These are phyloP conservation scores for Candida morakotiae DNA, from an alignment of 805 yeast species.

Conservation along the genomic window DNA sequence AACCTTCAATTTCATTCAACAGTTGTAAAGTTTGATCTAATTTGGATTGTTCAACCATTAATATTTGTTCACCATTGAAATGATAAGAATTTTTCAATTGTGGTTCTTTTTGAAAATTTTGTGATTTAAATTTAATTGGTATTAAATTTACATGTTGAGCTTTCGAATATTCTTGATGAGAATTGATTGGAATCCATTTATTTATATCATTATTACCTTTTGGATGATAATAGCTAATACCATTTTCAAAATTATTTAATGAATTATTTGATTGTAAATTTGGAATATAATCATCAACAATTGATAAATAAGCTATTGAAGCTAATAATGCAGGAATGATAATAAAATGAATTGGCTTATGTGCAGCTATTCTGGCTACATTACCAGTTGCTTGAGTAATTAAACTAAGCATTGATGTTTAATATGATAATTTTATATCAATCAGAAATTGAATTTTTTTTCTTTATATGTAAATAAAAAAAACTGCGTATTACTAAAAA, in stretches of 20 bases:
- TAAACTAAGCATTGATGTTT: conserved; percentile 24
- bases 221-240: conserved; percentile 25
- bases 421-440: too few relatives aligned
- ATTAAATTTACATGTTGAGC: conserved; percentile 22
- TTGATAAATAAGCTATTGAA: conserved; percentile 73
- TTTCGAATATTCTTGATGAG: conserved; percentile 14
- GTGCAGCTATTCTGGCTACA: conserved; percentile 61
- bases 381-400: conserved; percentile 30
- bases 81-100: conserved; percentile 21
- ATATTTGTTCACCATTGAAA: conserved; percentile 36
- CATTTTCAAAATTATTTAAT: conserved; percentile 5
- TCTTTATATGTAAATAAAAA: too few relatives aligned
- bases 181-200: conserved; percentile 49
- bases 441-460: too few relatives aligned
- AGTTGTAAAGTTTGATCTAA: conserved; percentile 18
- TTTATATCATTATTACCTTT: conserved; percentile 28
- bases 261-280: conserved; percentile 20
- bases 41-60: conserved; percentile 31
- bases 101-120: conserved; percentile 41
- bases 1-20: conserved; percentile 32
- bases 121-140: conserved; percentile 51
- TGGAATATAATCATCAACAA: conserved; percentile 63
- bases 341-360: conserved; percentile 83
- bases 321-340: conserved; percentile 69
- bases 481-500: background rate